Evolutionary conservation across 208 protist genomes (phyloP).

Genomic region (Acanthamoeba quina): DNA sequence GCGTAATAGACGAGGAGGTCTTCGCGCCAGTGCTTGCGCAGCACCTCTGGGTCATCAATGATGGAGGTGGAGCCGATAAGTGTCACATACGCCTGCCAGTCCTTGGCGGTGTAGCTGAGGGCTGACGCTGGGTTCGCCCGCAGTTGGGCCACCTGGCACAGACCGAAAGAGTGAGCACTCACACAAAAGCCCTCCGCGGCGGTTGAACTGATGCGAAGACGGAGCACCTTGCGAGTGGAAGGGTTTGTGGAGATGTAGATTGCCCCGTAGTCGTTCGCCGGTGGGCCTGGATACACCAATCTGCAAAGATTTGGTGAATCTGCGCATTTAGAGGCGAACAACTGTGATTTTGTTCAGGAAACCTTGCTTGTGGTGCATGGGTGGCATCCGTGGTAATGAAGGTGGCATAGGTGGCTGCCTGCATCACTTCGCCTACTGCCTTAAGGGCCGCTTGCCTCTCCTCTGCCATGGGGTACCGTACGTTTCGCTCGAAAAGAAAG

Average conservation of each 20-base stretch:
- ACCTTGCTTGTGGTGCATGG: not conserved
- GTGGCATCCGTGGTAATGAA: not conserved
- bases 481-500: not conserved
- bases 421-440: not conserved
- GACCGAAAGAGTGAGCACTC: not conserved
- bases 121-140: not conserved
- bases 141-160: not conserved
- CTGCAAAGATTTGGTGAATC: not conserved
- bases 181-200: not conserved
- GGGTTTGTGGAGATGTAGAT: not conserved
- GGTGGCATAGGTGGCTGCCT: conserved; percentile 17
- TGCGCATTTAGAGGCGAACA: not conserved
- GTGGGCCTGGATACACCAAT: not conserved
- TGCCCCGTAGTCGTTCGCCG: not conserved
- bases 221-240: not conserved
- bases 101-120: conserved; percentile 7
- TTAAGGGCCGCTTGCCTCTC: not conserved
- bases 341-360: not conserved
- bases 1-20: not conserved
- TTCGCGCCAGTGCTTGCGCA: conserved; percentile 16
- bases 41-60: not conserved
- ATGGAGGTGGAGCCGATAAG: not conserved
- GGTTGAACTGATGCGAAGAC: not conserved
- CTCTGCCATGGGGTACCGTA: not conserved
- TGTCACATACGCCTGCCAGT: conserved; percentile 1